phyloP scores from a whole-genome alignment of 2,329 filamentous ascomycete species.

The Calonectria pteridis region DNA sequence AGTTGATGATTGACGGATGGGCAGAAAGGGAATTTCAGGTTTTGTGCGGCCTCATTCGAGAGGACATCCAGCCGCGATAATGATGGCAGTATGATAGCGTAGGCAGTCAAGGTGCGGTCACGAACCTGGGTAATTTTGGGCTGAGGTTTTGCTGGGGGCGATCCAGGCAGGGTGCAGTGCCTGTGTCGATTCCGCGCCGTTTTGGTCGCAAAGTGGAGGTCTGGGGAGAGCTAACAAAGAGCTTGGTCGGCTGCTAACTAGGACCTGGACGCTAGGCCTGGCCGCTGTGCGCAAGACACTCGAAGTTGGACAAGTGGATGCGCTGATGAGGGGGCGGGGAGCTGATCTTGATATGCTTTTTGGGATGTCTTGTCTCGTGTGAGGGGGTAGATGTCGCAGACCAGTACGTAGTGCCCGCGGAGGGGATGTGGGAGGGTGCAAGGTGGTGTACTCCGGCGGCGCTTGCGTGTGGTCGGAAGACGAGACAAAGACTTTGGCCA shows the following conservation, averaged over 20 bases:
- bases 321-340: conserved; percentile 25
- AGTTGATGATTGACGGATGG: background rate
- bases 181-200: conserved; percentile 19
- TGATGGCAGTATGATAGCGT: conserved; percentile 23
- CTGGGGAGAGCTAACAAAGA: conserved; percentile 44
- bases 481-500: conserved; percentile 8
- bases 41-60: background rate
- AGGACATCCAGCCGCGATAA: conserved; percentile 11
- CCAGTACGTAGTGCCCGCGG: conserved; percentile 23
- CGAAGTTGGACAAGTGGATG: conserved; percentile 26
- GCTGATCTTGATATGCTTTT: conserved; percentile 43
- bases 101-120: conserved; percentile 1
- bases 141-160: conserved; percentile 10
- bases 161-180: conserved; percentile 22
- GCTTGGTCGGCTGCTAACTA: conserved; percentile 37
- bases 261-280: conserved; percentile 36
- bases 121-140: conserved; percentile 18
- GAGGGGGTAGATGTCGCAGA: conserved; percentile 28
- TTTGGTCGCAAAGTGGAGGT: conserved; percentile 37
- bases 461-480: background rate
- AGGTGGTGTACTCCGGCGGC: conserved; percentile 10
- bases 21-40: background rate
- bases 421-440: conserved; percentile 1
- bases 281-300: conserved; percentile 29
- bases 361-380: conserved; percentile 20